Percentiles rank a stretch among this genome's conserved stretches.
Conservation (phyloP, 2,329 filamentous ascomycete genomes). For the Penicillium sp. region DNA sequence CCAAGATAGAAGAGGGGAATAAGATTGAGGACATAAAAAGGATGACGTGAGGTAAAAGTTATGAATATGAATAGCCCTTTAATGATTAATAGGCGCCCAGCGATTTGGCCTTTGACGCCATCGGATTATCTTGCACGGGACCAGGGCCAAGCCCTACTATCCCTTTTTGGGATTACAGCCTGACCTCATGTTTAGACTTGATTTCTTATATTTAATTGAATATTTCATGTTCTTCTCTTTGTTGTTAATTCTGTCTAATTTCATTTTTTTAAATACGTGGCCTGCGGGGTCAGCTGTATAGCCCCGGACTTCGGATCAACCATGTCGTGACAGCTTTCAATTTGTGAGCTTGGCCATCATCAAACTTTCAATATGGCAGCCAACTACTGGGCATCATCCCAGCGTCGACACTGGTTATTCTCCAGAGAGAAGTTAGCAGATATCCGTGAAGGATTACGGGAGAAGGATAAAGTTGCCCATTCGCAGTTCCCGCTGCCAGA, state of each 20-base stretch:
- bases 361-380: slow-evolving; percentile 66
- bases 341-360: slow-evolving; percentile 3
- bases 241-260: neutral
- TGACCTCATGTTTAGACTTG: slow-evolving; percentile 2
- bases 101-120: slow-evolving; percentile 37
- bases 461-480: slow-evolving; percentile 70
- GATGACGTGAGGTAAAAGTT: slow-evolving; percentile 4
- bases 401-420: slow-evolving; percentile 87
- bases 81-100: slow-evolving; percentile 35
- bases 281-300: slow-evolving; percentile 6
- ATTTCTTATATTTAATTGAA: neutral
- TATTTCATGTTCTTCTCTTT: neutral
- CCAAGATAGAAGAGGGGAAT: slow-evolving; percentile 3
- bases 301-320: slow-evolving; percentile 5
- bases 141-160: slow-evolving; percentile 33
- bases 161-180: slow-evolving; percentile 25
- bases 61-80: slow-evolving; percentile 5
- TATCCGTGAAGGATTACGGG: slow-evolving; percentile 72
- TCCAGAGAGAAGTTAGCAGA: slow-evolving; percentile 74
- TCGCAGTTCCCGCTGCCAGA: slow-evolving; percentile 81
- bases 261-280: slow-evolving; percentile 9
- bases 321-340: slow-evolving; percentile 7
- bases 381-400: slow-evolving; percentile 95
- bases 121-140: slow-evolving; percentile 28
- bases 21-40: slow-evolving; percentile 27